A percentile compares a stretch with the other conserved stretches of the same genome.
These are phyloP conservation scores for Ophiosphaerella narmari DNA, from an alignment of 2,329 filamentous ascomycete species.

Conservation along the genomic window DNA sequence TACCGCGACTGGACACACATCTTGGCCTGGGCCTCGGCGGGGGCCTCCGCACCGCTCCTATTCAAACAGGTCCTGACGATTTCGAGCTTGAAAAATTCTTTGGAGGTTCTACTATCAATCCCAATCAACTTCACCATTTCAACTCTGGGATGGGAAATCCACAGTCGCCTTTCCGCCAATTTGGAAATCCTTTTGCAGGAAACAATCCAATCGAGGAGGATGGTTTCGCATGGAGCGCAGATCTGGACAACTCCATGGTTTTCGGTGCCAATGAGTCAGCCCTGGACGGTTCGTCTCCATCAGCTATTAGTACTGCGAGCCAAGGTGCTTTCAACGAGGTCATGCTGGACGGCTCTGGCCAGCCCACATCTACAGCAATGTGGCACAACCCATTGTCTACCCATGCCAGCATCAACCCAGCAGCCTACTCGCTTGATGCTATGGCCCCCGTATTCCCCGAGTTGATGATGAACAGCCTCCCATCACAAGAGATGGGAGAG, in stretches of 20 bases:
- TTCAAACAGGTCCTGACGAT: constrained; percentile 58
- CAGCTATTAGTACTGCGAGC: constrained; percentile 92
- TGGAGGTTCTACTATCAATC: constrained; percentile 66
- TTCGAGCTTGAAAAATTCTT: constrained; percentile 75
- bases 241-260: constrained; percentile 71
- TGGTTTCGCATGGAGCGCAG: constrained; percentile 84
- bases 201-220: constrained; percentile 70
- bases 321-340: constrained; percentile 90
- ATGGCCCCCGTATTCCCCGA: constrained; percentile 77
- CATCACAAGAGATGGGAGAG: constrained; percentile 74
- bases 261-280: constrained; percentile 73
- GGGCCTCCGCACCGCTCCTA: constrained; percentile 75
- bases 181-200: constrained; percentile 58
- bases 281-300: constrained; percentile 91
- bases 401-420: constrained; percentile 67
- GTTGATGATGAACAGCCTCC: constrained; percentile 67
- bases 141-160: constrained; percentile 71
- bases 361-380: constrained; percentile 43
- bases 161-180: constrained; percentile 54
- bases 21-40: constrained; percentile 69
- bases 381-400: constrained; percentile 61
- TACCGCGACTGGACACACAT: constrained; percentile 84
- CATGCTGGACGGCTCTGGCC: constrained; percentile 74
- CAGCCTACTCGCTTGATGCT: constrained; percentile 76
- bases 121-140: constrained; percentile 81